phyloP scores from a whole-genome alignment of 768 basidiomycete genomes.

The Albatrellus ellisii region DNA sequence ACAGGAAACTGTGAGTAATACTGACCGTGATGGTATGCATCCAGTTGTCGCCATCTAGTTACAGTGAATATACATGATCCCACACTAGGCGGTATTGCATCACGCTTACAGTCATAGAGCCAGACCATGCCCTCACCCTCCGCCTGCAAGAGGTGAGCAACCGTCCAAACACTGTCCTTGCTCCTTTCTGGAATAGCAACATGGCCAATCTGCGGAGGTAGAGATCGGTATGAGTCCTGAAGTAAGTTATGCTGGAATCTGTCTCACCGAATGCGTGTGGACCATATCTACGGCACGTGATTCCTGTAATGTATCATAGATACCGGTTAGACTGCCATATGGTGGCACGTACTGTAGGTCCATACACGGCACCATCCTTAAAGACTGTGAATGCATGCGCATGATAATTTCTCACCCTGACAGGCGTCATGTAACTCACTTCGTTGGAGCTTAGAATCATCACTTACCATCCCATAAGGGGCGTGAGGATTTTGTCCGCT shows the following conservation, averaged over 20 bases:
- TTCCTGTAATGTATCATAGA: neutral
- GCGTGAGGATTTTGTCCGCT: constrained; percentile 2
- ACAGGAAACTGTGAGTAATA: too few species aligned
- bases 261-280: constrained; percentile 2
- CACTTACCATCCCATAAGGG: constrained; percentile 4
- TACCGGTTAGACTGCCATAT: neutral
- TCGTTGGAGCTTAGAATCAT: too few species aligned
- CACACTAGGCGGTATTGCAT: neutral
- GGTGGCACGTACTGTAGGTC: neutral
- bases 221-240: neutral
- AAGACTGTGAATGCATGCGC: constrained; percentile 3
- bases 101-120: constrained; percentile 3
- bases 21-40: constrained; percentile 1
- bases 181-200: constrained; percentile 2
- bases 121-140: constrained; percentile 3
- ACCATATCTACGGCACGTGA: constrained; percentile 2
- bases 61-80: neutral
- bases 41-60: constrained; percentile 4
- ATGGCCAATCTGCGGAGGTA: neutral
- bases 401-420: constrained; percentile 2
- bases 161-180: constrained; percentile 1
- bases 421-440: neutral
- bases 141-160: constrained; percentile 4
- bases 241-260: neutral
- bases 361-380: constrained; percentile 4